These are phyloP conservation scores for Ilex paraguariensis DNA, from an alignment of 305 asterid species.

Conservation along the genomic window DNA sequence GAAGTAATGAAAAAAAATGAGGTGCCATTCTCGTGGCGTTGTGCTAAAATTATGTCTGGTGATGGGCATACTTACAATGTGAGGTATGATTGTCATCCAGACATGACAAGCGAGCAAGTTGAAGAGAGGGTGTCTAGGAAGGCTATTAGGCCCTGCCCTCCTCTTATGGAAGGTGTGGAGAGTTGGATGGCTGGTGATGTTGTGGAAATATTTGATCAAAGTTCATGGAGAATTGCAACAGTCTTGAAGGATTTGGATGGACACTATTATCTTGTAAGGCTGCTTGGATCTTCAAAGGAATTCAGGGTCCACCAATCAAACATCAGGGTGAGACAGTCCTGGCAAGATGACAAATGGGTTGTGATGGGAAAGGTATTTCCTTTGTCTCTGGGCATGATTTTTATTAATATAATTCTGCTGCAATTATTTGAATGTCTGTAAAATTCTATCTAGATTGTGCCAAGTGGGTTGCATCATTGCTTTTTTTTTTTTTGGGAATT, in stretches of 20 bases:
- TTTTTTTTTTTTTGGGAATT: too few relatives aligned
- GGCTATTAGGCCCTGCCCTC: slow-evolving; percentile 60
- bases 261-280: slow-evolving; percentile 39
- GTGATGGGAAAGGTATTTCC: slow-evolving; percentile 39
- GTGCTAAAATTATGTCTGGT: slow-evolving; percentile 52
- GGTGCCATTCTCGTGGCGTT: slow-evolving; percentile 45
- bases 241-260: slow-evolving; percentile 29
- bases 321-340: slow-evolving; percentile 47
- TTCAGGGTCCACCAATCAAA: slow-evolving; percentile 29
- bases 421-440: background rate
- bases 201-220: slow-evolving; percentile 50
- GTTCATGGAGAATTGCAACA: slow-evolving; percentile 48
- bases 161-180: slow-evolving; percentile 27
- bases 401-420: background rate
- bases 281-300: slow-evolving; percentile 45
- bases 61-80: slow-evolving; percentile 46
- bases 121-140: slow-evolving; percentile 48
- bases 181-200: slow-evolving; percentile 42
- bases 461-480: too few relatives aligned
- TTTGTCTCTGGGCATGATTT: background rate
- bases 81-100: slow-evolving; percentile 33
- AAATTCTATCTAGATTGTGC: too few relatives aligned
- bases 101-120: slow-evolving; percentile 15
- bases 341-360: slow-evolving; percentile 49
- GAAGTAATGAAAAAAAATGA: slow-evolving; percentile 58